Evolutionary conservation across 2,329 filamentous ascomycete species (phyloP).

Genomic region (Fusarium siculi): DNA sequence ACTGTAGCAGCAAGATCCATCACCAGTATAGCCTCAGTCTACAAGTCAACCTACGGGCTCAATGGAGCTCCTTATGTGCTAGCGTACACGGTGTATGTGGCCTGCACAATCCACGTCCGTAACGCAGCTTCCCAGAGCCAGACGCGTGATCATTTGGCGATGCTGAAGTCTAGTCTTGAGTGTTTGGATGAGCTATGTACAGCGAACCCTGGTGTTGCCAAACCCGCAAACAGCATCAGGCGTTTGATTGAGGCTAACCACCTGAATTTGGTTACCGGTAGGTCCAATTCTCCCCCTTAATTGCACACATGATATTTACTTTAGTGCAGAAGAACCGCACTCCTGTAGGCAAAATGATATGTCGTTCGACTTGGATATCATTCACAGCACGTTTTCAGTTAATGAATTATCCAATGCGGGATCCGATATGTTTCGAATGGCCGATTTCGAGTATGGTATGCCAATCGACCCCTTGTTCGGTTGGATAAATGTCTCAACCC

Average conservation of each 20-base stretch:
- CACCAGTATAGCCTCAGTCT: slow-evolving; percentile 1
- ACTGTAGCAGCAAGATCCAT: slow-evolving; percentile 5
- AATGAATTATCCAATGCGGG: no score
- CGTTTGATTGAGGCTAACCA: not conserved
- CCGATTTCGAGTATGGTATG: no score
- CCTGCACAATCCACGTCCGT: slow-evolving; percentile 9
- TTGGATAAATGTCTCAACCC: no score
- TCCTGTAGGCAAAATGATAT: no score
- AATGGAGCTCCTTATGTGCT: slow-evolving; percentile 11
- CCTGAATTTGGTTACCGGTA: not conserved
- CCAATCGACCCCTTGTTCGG: no score
- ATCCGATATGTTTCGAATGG: no score
- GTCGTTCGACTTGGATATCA: no score
- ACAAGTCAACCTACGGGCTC: not conserved
- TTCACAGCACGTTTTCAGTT: no score
- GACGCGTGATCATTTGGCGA: not conserved
- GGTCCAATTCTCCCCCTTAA: not conserved
- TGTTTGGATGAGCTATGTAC: slow-evolving; percentile 5
- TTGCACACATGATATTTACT: not conserved
- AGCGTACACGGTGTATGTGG: slow-evolving; percentile 8
- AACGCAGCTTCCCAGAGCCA: slow-evolving; percentile 4
- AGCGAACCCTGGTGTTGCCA: slow-evolving; percentile 1
- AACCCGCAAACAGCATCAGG: slow-evolving; percentile 1
- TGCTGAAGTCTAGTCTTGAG: not conserved
- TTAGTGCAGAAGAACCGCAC: not conserved